phyloP scores from a whole-genome alignment of 108 stramenopile species.

The Skeletonema marinoi region DNA sequence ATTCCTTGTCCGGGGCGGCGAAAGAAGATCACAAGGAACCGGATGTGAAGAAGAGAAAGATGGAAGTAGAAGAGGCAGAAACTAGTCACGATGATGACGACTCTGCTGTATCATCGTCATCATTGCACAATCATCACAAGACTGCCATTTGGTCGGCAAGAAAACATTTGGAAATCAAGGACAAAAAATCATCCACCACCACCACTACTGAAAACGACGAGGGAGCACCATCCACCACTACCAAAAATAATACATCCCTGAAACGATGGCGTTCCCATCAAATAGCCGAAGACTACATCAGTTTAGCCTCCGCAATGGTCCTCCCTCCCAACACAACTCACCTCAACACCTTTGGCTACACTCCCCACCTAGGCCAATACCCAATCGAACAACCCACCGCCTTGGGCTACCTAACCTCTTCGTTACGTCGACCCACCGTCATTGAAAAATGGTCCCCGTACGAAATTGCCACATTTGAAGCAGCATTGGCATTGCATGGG shows the following conservation, averaged over 20 bases:
- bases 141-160: conserved; percentile 36
- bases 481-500: conserved; percentile 75
- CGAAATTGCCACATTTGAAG: conserved; percentile 90
- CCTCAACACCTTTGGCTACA: conserved; percentile 62
- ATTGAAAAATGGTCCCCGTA: conserved; percentile 89
- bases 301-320: conserved; percentile 48
- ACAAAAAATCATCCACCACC: not conserved
- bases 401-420: conserved; percentile 66
- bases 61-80: not conserved
- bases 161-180: conserved; percentile 17
- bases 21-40: not conserved
- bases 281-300: conserved; percentile 77
- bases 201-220: not conserved
- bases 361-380: conserved; percentile 44
- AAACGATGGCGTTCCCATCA: conserved; percentile 52
- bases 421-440: conserved; percentile 73
- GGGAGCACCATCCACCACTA: not conserved
- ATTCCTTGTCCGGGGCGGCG: not conserved
- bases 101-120: not conserved
- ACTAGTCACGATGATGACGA: not conserved
- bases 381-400: conserved; percentile 64
- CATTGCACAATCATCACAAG: not conserved
- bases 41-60: conserved; percentile 12
- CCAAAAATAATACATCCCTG: not conserved
- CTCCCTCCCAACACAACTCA: conserved; percentile 46